Base-by-base conservation (phyloP, 73 alveolate species). In the Effrenium voratum region DNA sequence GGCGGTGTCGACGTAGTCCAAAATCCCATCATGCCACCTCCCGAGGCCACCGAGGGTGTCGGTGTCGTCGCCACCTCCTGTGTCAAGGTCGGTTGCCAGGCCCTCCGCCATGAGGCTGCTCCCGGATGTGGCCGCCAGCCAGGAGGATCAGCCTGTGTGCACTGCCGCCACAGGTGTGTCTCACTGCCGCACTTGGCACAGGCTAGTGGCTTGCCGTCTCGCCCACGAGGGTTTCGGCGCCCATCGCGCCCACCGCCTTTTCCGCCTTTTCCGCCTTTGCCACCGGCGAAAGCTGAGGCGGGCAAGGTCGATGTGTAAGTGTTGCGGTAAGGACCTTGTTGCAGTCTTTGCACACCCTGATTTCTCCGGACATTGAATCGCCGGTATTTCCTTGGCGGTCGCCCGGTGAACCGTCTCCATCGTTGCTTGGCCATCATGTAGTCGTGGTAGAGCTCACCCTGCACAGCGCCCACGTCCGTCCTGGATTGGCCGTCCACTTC, bases 191-290 rank as follows among this genome's bases (percentile, higher is more conserved):
- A 87, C 66, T n/a, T 57, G 50, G 24, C 43, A 15, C 95, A 87
- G 12, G 40, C 22, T 16, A 87, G 32, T 6, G 83, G 82, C 24
- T 45, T 30, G 0, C 95, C 95, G 22, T 87, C 95, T 15, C 47
- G 16, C n/a, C 82, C 95, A 0, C 95, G 66, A 5, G 95, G 95
- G 30, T 87, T 87, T 44, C 24, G 32, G 79, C 28, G 32, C 83
- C 83, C 0, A 0, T 1, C 22, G 30, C 19, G 46, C 49, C 49
- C 10, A 30, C 24, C 50, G 32, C 50, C 43, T 32, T 34, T 6
- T 36, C 76, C 57, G 22, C 92, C 92, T n/a, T 57, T 79, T 0
- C 41, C 41, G 0, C 40, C 40, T 8, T 40, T n/a, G 30, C 30
- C 19, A 0, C 41, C 79, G 0, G 79, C 79, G 30, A 66, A 66